Base-by-base conservation (phyloP, 2,329 filamentous ascomycete species). In the Aspergillus chevalieri region DNA sequence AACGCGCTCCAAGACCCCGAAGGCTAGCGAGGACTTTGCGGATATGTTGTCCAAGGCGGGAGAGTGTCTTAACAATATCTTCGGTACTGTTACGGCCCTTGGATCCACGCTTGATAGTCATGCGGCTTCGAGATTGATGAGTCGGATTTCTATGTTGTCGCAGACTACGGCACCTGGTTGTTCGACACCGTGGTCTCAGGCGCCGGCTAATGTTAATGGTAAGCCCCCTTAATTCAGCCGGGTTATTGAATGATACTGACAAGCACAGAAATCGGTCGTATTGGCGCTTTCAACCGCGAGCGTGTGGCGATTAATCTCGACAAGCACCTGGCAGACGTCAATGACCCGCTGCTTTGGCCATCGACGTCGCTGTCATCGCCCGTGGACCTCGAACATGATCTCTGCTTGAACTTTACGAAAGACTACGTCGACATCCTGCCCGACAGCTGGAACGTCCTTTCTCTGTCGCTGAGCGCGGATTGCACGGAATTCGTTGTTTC, bases 351-450 rank as follows among this genome's bases (percentile, higher is more conserved):
- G 17, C 63, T 67, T 45, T 82, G 79, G 79, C 78, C 79, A 6
- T 57, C 63, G 3, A 51, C 60, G 2, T 58, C 62, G n/a, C 46
- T 48, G 8, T 50, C 58, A 2, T 47, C 51, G 2, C 46, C 51
- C 3, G 10, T 21, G 17, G 55, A 60, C 22, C 46, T 59, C 8
- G 56, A 59, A 2, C 54, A 51, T 22, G 52, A 60, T 8, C 78
- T 85, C 54, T 78, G 83, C 60, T 69, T 75, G 41, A 75, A 77
- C 22, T 94, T 95, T 61, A 87, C 92, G 64, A 78, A 79, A 54
- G 81, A 91, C 43, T 95, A 90, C 59, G 78, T 96, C 46, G 87
- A 96, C 61, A 86, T 92, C 45, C 83, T 98, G 5, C 94, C 93
- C 0, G 72, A 76, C 36, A 76, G 79, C 6, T 98, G 93, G 93